phyloP scores from a whole-genome alignment of 148 eudicot genomes.

The Chenopodium berlandieri region DNA sequence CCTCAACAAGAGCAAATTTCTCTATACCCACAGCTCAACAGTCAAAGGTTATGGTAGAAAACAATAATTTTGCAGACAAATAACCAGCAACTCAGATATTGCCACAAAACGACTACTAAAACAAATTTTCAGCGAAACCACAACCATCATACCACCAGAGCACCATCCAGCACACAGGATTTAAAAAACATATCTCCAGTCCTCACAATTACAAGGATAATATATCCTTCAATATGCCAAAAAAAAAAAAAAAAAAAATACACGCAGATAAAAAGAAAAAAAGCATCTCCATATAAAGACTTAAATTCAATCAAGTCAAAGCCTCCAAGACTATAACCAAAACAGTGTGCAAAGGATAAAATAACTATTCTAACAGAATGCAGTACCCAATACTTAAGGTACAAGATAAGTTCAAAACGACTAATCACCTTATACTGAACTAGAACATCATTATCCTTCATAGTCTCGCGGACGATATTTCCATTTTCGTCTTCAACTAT shows the following conservation, averaged over 20 bases:
- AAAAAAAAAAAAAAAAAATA: background rate
- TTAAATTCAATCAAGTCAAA: conserved; percentile 1
- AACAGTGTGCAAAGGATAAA: background rate
- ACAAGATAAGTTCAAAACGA: background rate
- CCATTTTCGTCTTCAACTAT: conserved; percentile 99
- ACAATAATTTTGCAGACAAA: background rate
- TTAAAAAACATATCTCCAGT: background rate
- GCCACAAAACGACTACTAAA: background rate
- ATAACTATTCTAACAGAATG: background rate
- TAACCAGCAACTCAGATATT: background rate
- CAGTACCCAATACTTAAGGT: background rate
- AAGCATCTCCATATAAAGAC: background rate
- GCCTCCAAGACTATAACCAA: background rate
- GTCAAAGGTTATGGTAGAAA: background rate
- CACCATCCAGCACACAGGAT: background rate
- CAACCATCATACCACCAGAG: background rate
- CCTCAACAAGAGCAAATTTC: background rate
- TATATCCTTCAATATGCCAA: background rate
- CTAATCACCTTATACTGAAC: conserved; percentile 88
- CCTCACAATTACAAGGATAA: background rate
- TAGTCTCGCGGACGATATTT: conserved; percentile 97
- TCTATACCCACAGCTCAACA: background rate
- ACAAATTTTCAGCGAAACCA: background rate
- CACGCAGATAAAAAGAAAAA: background rate
- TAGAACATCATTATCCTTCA: conserved; percentile 99